phyloP scores from a whole-genome alignment of 139 green algal species.

The Chlamydomonas sp. region DNA sequence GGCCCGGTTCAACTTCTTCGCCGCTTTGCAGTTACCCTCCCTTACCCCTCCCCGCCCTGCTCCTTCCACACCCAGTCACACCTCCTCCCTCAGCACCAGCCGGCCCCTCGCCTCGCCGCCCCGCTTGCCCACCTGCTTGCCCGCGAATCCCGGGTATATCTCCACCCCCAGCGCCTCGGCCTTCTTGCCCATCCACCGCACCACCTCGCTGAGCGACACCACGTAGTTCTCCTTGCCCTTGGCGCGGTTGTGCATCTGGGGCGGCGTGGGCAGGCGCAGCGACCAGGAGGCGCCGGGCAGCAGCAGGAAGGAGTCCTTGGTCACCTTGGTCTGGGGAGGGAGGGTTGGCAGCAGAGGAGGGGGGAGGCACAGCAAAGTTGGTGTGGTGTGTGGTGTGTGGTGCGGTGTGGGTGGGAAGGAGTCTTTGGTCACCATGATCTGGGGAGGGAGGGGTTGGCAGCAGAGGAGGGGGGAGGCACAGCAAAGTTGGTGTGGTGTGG shows the following conservation, averaged over 20 bases:
- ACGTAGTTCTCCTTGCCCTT: conserved; percentile 53
- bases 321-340: conserved; percentile 9
- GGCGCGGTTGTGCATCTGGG: conserved; percentile 76
- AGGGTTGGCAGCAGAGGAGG: neutral
- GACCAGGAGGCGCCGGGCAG: conserved; percentile 39
- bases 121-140: conserved; percentile 37
- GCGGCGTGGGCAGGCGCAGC: conserved; percentile 55
- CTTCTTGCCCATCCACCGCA: conserved; percentile 79
- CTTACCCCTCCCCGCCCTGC: neutral
- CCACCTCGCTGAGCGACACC: conserved; percentile 72
- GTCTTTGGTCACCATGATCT: conserved; percentile 46
- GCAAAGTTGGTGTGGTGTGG: neutral
- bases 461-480: neutral
- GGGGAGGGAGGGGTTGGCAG: neutral
- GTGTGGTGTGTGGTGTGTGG: too few relatives aligned
- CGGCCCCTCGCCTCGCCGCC: neutral
- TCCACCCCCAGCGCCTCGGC: conserved; percentile 92
- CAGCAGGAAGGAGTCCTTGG: conserved; percentile 54
- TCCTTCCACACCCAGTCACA: neutral
- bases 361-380: neutral
- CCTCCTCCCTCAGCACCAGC: neutral
- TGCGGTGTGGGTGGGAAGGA: conserved; percentile 19
- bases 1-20: neutral
- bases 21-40: neutral
- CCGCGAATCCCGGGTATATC: conserved; percentile 90